phyloP scores from a whole-genome alignment of 2,329 filamentous ascomycete genomes.

The Epichloe baconii region DNA sequence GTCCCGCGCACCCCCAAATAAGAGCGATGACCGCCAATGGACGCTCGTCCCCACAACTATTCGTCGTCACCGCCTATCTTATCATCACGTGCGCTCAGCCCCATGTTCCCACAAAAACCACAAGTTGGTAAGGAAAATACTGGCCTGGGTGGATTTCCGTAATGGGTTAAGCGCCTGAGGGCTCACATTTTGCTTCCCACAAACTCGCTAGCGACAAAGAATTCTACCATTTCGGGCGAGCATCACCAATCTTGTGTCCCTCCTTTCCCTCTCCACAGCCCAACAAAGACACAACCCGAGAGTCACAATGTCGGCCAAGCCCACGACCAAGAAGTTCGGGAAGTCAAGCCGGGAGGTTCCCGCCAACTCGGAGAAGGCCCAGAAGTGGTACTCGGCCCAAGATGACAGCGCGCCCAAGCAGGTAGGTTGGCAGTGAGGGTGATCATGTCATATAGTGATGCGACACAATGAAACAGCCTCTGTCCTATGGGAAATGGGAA shows the following conservation, averaged over 20 bases:
- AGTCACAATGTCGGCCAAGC: constrained; percentile 62
- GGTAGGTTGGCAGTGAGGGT: constrained; percentile 51
- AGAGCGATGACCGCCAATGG: neutral
- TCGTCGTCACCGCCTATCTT: constrained; percentile 13
- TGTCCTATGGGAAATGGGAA: neutral
- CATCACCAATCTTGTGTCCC: constrained; percentile 24
- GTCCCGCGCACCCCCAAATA: neutral
- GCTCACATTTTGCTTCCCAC: constrained; percentile 31
- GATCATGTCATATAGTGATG: constrained; percentile 7
- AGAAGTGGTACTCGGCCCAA: constrained; percentile 98
- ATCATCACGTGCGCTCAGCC: constrained; percentile 25
- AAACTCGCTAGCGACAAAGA: constrained; percentile 31
- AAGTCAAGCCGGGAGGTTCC: constrained; percentile 90
- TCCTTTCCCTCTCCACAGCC: constrained; percentile 22
- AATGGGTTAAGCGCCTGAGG: constrained; percentile 25
- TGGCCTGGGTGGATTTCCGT: constrained; percentile 10
- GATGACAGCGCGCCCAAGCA: constrained; percentile 83
- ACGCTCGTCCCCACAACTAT: neutral
- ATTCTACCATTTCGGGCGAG: constrained; percentile 28
- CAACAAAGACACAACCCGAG: constrained; percentile 28
- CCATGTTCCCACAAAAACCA: constrained; percentile 13
- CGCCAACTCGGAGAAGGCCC: constrained; percentile 77
- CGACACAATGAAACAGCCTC: neutral
- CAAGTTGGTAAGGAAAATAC: constrained; percentile 8
- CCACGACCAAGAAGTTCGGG: constrained; percentile 88